Percentiles rank a stretch among this genome's conserved stretches.
phyloP scores from a whole-genome alignment of 2,329 filamentous ascomycete species.

The Teratosphaeria destructans region DNA sequence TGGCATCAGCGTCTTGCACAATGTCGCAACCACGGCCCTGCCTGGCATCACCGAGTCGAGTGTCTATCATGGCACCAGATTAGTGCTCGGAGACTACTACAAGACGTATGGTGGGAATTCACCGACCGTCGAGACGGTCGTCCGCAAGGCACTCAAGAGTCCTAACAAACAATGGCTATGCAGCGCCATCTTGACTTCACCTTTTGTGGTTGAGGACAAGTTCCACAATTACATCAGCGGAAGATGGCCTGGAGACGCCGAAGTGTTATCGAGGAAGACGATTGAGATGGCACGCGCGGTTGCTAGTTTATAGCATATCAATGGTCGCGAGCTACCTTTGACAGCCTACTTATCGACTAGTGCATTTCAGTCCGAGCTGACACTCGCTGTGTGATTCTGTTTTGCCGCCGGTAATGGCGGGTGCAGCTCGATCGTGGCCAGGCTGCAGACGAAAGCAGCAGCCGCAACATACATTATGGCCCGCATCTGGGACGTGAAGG shows the following conservation, averaged over 20 bases:
- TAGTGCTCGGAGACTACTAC: not conserved
- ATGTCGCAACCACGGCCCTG: slow-evolving; percentile 32
- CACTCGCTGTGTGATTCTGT: not conserved
- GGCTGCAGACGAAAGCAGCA: slow-evolving; percentile 8
- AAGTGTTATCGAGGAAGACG: not conserved
- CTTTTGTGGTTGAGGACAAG: slow-evolving; percentile 2
- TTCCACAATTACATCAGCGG: not conserved
- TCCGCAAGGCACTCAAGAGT: slow-evolving; percentile 25
- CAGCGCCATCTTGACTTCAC: slow-evolving; percentile 24
- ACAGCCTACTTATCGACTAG: not conserved
- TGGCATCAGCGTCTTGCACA: slow-evolving; percentile 16
- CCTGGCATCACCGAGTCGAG: not conserved
- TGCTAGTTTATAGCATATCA: not conserved
- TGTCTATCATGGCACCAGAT: not conserved
- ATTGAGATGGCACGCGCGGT: not conserved
- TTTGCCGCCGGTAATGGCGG: not conserved
- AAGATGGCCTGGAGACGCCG: not conserved
- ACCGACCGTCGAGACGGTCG: not conserved
- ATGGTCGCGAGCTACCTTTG: not conserved
- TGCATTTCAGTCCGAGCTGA: not conserved
- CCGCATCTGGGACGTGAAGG: slow-evolving; percentile 12
- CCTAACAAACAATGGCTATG: slow-evolving; percentile 36
- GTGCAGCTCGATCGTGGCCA: slow-evolving; percentile 3
- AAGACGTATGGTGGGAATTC: not conserved
- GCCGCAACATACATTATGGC: slow-evolving; percentile 12